phyloP scores from a whole-genome alignment of 495 filamentous ascomycete species.

The Aspergillus wentii region DNA sequence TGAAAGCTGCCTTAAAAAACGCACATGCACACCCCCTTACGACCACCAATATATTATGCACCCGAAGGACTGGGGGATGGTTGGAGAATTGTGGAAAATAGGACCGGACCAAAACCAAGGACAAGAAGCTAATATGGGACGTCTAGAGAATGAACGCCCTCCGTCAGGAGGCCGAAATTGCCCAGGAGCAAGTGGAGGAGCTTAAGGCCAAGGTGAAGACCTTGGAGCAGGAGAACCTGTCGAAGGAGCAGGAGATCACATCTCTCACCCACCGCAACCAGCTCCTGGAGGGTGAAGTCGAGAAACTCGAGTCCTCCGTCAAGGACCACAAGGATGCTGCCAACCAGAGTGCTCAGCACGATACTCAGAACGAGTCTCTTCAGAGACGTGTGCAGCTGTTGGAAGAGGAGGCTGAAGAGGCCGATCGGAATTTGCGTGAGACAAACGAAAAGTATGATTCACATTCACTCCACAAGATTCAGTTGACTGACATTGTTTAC shows the following conservation, averaged over 20 bases:
- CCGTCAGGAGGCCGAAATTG: conserved; percentile 86
- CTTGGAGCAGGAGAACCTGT: conserved; percentile 89
- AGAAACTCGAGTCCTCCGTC: conserved; percentile 74
- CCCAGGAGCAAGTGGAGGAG: conserved; percentile 74
- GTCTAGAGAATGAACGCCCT: conserved; percentile 86
- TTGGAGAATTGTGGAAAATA: conserved; percentile 2
- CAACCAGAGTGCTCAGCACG: conserved; percentile 66
- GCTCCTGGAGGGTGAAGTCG: conserved; percentile 81
- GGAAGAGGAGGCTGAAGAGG: conserved; percentile 95
- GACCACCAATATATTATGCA: no score
- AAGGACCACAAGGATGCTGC: conserved; percentile 76
- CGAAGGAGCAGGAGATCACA: conserved; percentile 96
- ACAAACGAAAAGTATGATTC: conserved; percentile 91
- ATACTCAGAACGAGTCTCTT: conserved; percentile 81
- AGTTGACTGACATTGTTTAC: conserved; percentile 15
- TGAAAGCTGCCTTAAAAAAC: conserved; percentile 24
- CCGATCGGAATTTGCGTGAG: conserved; percentile 90
- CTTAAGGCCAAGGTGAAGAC: conserved; percentile 78
- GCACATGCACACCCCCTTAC: conserved; percentile 19
- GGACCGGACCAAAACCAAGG: conserved; percentile 4
- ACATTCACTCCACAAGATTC: neutral
- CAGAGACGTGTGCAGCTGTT: conserved; percentile 89
- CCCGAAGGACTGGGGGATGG: no score
- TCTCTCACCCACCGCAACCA: conserved; percentile 90
- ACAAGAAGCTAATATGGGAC: conserved; percentile 15